Base-by-base conservation (phyloP, 202 grass and related monocot genomes). In the Panicum hallii region DNA sequence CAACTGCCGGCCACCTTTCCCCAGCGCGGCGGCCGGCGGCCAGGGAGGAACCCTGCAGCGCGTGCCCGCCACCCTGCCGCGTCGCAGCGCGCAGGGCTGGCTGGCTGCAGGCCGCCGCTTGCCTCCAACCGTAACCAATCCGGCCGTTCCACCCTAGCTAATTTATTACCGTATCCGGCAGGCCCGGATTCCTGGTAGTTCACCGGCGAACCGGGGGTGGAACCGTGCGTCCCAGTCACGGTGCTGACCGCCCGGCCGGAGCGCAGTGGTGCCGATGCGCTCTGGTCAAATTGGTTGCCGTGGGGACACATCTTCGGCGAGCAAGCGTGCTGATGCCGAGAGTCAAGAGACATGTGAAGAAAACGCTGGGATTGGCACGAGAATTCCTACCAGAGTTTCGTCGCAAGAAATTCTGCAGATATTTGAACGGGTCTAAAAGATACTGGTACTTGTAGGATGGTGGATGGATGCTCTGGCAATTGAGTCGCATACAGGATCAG, bases 91-190 rank as follows among this genome's bases (percentile, higher is more conserved):
- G 32, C 60, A 45, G 60, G 10, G 30, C 15, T 17, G 2, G 54
- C 54, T 9, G 19, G 19, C 20, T 7, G 52, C 17, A n/a, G 17
- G 54, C 54, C 19, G 20, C 48, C 47, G 26, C 50, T 16, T 44
- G 43, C 50, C 38, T 70, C 65, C 54, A 78, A 78, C 64, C 64
- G 83, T 78, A 85, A 50, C 53, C 41, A 70, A 84, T 84, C 44
- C 8, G 26, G 26, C 26, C 26, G 58, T 20, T 45, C 28, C 22
- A 11, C 6, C 5, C 32, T 32, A 32, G 32, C 20, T 49, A 40
- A 42, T 70, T 84, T 44, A 84, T 84, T 44, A 84, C 47, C 72
- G 47, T 69, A 76, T 84, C 82, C 22, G 40, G 67, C 79, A 41
- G 38, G 20, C 50, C 52, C 52, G 15, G 52, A 54, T 38, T 4